phyloP scores from a whole-genome alignment of 2,329 filamentous ascomycete species.

The Penicillium sp. region DNA sequence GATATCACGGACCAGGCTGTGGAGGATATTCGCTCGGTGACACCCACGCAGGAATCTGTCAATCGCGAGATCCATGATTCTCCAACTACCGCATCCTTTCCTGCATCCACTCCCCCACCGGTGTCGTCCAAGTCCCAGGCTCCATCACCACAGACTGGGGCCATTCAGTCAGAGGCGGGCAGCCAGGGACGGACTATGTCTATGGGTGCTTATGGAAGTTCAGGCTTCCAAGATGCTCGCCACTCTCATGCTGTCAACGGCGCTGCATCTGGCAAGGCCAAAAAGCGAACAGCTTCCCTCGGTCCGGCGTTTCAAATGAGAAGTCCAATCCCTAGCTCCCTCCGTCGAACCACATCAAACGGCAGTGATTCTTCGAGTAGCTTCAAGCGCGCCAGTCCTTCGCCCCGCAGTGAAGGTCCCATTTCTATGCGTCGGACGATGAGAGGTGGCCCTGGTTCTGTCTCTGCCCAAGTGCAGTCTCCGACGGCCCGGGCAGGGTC shows the following conservation, averaged over 20 bases:
- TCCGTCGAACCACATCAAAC: conserved; percentile 56
- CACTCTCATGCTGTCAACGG: conserved; percentile 6
- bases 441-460: conserved; percentile 49
- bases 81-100: conserved; percentile 14
- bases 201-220: conserved; percentile 15
- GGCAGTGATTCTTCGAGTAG: conserved; percentile 68
- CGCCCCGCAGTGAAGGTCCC: conserved; percentile 43
- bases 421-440: conserved; percentile 69
- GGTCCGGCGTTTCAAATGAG: conserved; percentile 18
- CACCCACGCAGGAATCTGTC: conserved; percentile 16
- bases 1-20: conserved; percentile 6
- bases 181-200: conserved; percentile 19
- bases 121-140: conserved; percentile 8
- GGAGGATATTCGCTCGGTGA: conserved; percentile 19
- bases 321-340: conserved; percentile 11
- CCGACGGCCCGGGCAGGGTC: conserved; percentile 54
- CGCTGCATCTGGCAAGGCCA: conserved; percentile 7
- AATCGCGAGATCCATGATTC: conserved; percentile 17
- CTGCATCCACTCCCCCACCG: conserved; percentile 18
- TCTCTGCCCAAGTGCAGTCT: conserved; percentile 29
- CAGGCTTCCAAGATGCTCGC: conserved; percentile 9
- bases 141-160: conserved; percentile 5
- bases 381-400: conserved; percentile 62
- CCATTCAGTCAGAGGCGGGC: conserved; percentile 8
- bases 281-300: conserved; percentile 22